phyloP scores from a whole-genome alignment of 257 asterid species.

The Agastache rugosa region DNA sequence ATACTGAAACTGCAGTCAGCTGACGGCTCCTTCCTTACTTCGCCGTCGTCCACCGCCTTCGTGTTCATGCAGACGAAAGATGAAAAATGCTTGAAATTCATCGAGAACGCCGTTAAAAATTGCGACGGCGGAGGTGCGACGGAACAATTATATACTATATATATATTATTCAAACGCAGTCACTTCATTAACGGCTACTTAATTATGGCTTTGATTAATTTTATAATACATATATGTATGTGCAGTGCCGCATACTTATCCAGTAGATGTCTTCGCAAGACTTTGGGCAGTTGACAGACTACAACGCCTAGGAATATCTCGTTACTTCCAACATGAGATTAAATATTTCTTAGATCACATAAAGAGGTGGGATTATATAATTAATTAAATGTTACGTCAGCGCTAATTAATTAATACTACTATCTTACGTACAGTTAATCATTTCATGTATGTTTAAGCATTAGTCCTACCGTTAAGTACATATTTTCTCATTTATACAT shows the following conservation, averaged over 20 bases:
- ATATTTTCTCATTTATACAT: no score
- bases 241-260: conserved; percentile 49
- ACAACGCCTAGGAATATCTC: conserved; percentile 61
- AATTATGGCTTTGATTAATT: not conserved
- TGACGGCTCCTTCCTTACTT: conserved; percentile 59
- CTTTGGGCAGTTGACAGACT: conserved; percentile 67
- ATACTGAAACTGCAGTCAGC: conserved; percentile 46
- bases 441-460: no score
- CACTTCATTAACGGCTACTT: not conserved
- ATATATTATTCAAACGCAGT: not conserved
- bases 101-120: conserved; percentile 29
- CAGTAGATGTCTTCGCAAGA: conserved; percentile 51
- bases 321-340: conserved; percentile 43
- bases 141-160: no score
- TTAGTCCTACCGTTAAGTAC: no score
- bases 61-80: conserved; percentile 56
- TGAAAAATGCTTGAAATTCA: conserved; percentile 42
- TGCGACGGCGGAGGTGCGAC: conserved; percentile 51
- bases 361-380: conserved; percentile 37
- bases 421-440: no score
- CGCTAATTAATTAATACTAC: no score
- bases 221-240: not conserved
- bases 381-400: not conserved
- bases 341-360: conserved; percentile 42
- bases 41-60: conserved; percentile 57